Conservation (phyloP, 768 basidiomycete genomes). For the Tylopilus vinaceipallidus region DNA sequence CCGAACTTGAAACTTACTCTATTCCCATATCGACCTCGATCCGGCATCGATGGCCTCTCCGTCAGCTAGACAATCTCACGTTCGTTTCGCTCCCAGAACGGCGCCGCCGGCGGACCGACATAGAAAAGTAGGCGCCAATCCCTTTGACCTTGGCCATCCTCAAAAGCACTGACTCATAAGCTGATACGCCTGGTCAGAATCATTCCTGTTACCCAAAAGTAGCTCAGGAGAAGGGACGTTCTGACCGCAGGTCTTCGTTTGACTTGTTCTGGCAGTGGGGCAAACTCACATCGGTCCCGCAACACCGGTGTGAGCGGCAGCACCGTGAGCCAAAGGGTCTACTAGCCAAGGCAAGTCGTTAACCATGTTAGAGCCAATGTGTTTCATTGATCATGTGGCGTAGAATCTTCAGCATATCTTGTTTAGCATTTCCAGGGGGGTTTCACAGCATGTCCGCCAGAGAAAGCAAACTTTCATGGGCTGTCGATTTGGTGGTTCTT, state of each 20-base stretch:
- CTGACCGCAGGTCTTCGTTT: conserved; percentile 31
- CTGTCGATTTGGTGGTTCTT: background rate
- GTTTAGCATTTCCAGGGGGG: background rate
- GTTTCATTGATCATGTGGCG: background rate
- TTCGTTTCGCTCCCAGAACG: conserved; percentile 34
- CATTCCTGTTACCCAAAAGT: conserved; percentile 39
- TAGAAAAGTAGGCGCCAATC: conserved; percentile 27
- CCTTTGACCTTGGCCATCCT: background rate
- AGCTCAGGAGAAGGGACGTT: conserved; percentile 37
- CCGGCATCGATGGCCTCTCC: conserved; percentile 23
- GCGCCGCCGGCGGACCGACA: conserved; percentile 33
- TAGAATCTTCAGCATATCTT: background rate
- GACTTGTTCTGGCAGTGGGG: conserved; percentile 40
- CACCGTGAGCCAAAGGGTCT: background rate
- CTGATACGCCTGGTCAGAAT: conserved; percentile 9
- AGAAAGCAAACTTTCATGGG: background rate
- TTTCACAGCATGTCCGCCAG: background rate
- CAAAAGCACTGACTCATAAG: background rate
- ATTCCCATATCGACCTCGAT: conserved; percentile 3
- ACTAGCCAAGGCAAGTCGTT: conserved; percentile 9
- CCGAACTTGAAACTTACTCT: background rate
- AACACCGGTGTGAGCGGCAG: background rate
- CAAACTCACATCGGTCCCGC: conserved; percentile 26
- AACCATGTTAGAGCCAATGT: background rate
- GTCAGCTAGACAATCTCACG: conserved; percentile 18